Base-by-base conservation (phyloP, 495 filamentous ascomycete species). In the Aspergillus haitiensis region DNA sequence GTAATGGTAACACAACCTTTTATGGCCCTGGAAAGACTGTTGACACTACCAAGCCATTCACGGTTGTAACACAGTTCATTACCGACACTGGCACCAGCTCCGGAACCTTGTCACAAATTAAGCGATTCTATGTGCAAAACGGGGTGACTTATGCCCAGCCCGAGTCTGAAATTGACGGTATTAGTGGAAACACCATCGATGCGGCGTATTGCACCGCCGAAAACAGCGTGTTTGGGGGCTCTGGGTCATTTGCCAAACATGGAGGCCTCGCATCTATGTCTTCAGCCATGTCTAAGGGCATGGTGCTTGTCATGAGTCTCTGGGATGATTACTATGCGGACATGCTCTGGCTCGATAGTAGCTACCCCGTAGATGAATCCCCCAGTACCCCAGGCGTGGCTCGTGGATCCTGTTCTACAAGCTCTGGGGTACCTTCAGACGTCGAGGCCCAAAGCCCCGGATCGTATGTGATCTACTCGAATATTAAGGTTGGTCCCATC, bases 291-390 rank as follows among this genome's bases (percentile, higher is more conserved):
- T 69, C 64, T 13, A n/a, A 72, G 18, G 83, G 81, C 57, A 85
- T 89, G 84, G 88, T 89, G 37, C 78, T 90, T 8, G 86, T 88
- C 66, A 81, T 91, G 81, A 84, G 81, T 60, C 68, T 90, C 70
- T 90, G 88, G 88, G 86, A 88, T 65, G 88, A 90, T 76, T 81
- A 90, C 75, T 73, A 79, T 32, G 75, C 78, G 68, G 80, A 88
- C 75, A 92, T 92, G 89, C 82, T 88, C 63, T 92, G 89, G 89
- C 84, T 92, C 67, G 89, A 91, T 76, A 82, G 82, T 64, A 81
- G 78, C 73, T 90, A 84, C 77, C 89, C 88, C 7, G 71, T 78
- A 40, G 75, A 80, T 68, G 76, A 67, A 3, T 76, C 78, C 21
- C 69, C 80, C 32, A 75, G 74, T 58, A 64, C 61, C 7, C 85